phyloP scores from a whole-genome alignment of 345 rosid genomes.

The Linum tenue region DNA sequence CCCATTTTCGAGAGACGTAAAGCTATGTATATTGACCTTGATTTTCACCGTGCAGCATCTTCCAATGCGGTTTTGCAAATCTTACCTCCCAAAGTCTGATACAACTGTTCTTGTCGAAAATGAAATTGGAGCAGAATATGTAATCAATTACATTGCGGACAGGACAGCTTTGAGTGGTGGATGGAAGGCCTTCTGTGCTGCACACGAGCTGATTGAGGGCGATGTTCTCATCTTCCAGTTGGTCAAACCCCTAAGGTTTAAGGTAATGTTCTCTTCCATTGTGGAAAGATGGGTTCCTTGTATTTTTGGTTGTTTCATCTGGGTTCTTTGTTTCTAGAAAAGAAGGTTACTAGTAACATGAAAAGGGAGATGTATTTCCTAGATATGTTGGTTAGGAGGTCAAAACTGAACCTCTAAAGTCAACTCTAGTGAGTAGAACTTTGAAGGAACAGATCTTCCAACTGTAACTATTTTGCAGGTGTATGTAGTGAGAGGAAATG shows the following conservation, averaged over 20 bases:
- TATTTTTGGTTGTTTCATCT: background rate
- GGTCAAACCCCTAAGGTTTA: conserved; percentile 29
- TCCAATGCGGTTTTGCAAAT: conserved; percentile 41
- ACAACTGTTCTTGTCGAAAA: conserved; percentile 23
- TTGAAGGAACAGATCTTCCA: too few species aligned
- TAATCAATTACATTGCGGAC: conserved; percentile 31
- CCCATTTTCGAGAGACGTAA: conserved; percentile 6
- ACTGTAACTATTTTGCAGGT: too few species aligned
- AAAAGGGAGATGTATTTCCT: background rate
- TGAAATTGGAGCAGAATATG: conserved; percentile 29
- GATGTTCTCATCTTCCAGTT: conserved; percentile 42
- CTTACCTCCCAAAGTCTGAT: conserved; percentile 33
- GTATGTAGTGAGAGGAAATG: background rate
- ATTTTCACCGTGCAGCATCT: conserved; percentile 29
- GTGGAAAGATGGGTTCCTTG: background rate
- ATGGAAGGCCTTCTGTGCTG: conserved; percentile 36
- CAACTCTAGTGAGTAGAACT: background rate
- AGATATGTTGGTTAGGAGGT: background rate
- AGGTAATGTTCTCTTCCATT: conserved; percentile 20
- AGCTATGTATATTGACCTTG: conserved; percentile 2
- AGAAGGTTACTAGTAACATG: background rate
- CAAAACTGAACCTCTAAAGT: background rate
- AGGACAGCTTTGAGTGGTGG: conserved; percentile 45
- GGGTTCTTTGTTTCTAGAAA: background rate
- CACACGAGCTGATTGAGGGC: conserved; percentile 30